These are phyloP conservation scores for Mycena capillaripes DNA, from an alignment of 768 basidiomycete genomes.

Conservation along the genomic window DNA sequence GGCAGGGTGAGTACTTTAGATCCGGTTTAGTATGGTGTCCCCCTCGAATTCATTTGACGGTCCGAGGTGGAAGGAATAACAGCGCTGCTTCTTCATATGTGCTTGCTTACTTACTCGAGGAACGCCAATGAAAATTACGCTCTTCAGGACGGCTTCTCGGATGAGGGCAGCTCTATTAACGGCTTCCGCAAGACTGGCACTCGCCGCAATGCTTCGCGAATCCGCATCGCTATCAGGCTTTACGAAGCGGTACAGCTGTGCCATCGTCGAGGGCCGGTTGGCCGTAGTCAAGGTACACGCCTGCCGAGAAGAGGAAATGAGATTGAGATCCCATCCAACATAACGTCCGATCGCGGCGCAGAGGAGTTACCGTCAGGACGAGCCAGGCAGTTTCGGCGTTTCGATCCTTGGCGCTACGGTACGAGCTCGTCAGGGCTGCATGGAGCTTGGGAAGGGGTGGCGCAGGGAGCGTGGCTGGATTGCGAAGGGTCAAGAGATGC, in stretches of 20 bases:
- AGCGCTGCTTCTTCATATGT: background rate
- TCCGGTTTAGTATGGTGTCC: conserved; percentile 28
- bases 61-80: conserved; percentile 12
- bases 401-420: conserved; percentile 71
- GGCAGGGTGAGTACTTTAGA: too few relatives aligned
- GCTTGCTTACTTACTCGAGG: conserved; percentile 71
- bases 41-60: background rate
- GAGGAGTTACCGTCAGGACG: conserved; percentile 73
- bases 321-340: too few relatives aligned
- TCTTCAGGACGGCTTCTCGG: conserved; percentile 92
- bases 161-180: conserved; percentile 86
- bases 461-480: conserved; percentile 69
- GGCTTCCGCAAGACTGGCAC: conserved; percentile 61
- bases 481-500: conserved; percentile 77
- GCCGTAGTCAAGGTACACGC: conserved; percentile 88
- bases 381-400: conserved; percentile 86
- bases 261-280: conserved; percentile 85
- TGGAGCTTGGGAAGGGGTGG: conserved; percentile 69
- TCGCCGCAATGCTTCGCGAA: conserved; percentile 55
- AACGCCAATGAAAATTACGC: conserved; percentile 90
- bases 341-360: conserved; percentile 24
- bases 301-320: conserved; percentile 53
- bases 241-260: conserved; percentile 85
- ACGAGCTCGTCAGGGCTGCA: conserved; percentile 71
- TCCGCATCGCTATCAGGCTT: conserved; percentile 57